phyloP scores from a whole-genome alignment of 805 yeast species.

The Kodamaea laetipori region DNA sequence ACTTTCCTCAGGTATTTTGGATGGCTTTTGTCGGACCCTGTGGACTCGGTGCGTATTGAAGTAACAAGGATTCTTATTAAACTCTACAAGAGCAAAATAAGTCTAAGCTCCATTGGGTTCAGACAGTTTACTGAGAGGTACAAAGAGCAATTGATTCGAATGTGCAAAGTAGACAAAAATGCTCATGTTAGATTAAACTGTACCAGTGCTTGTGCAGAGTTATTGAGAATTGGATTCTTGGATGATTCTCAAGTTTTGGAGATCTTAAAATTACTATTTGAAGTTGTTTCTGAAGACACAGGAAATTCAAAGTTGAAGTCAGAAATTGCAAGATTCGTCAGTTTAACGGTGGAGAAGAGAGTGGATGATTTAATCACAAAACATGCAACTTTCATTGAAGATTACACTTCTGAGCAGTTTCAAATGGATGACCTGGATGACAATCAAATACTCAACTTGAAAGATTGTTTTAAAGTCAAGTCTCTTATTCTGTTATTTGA shows the following conservation, averaged over 20 bases:
- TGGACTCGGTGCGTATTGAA: slow-evolving; percentile 61
- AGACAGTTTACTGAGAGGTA: slow-evolving; percentile 79
- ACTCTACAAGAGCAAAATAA: slow-evolving; percentile 40
- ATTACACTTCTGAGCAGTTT: slow-evolving; percentile 26
- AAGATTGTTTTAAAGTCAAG: slow-evolving; percentile 25
- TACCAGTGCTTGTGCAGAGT: slow-evolving; percentile 53
- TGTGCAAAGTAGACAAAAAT: slow-evolving; percentile 50
- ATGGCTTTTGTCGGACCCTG: slow-evolving; percentile 79
- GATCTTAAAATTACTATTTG: slow-evolving; percentile 26
- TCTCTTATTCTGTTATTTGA: slow-evolving; percentile 19
- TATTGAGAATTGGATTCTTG: slow-evolving; percentile 62
- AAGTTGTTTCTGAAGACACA: slow-evolving; percentile 9
- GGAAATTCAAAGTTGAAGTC: slow-evolving; percentile 31
- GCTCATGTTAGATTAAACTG: slow-evolving; percentile 53
- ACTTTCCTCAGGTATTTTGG: slow-evolving; percentile 77
- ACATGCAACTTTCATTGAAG: slow-evolving; percentile 32
- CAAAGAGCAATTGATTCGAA: slow-evolving; percentile 63
- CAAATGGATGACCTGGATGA: slow-evolving; percentile 20
- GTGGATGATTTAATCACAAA: slow-evolving; percentile 40
- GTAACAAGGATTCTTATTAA: slow-evolving; percentile 57
- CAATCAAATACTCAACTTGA: slow-evolving; percentile 21
- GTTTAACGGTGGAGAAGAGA: slow-evolving; percentile 43
- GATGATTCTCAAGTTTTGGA: slow-evolving; percentile 54
- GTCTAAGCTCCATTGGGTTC: slow-evolving; percentile 55
- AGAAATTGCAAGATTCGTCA: slow-evolving; percentile 59